These are phyloP conservation scores for Orbilia brochopaga DNA, from an alignment of 2,329 filamentous ascomycete genomes.

Conservation along the genomic window DNA sequence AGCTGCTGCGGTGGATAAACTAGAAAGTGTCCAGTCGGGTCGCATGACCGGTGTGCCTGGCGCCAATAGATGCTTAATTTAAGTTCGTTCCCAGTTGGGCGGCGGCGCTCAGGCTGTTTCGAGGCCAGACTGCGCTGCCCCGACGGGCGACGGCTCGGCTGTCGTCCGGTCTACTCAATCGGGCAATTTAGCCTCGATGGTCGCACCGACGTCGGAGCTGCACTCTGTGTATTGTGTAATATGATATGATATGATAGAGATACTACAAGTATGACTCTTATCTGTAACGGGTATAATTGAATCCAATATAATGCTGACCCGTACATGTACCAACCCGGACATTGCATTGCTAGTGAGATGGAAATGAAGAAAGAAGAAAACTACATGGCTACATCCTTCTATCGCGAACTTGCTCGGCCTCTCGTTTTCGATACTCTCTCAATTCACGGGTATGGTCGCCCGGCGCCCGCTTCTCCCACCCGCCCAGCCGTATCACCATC, in stretches of 20 bases:
- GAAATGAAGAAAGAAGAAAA: too few species aligned
- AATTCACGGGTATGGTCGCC: constrained; percentile 91
- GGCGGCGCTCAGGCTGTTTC: constrained; percentile 56
- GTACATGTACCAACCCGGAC: not conserved
- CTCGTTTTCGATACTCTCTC: constrained; percentile 78
- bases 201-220: constrained; percentile 36
- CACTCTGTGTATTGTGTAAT: not conserved
- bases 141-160: not conserved
- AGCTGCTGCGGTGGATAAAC: too few species aligned
- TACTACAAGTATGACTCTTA: too few species aligned
- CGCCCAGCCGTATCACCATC: constrained; percentile 70
- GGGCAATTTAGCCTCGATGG: not conserved
- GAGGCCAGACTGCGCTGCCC: constrained; percentile 6
- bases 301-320: not conserved
- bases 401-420: constrained; percentile 81
- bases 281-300: not conserved
- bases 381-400: constrained; percentile 61
- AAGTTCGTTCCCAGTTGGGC: constrained; percentile 64
- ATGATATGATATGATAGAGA: too few species aligned
- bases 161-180: constrained; percentile 36
- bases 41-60: too few species aligned
- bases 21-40: too few species aligned
- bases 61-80: too few species aligned
- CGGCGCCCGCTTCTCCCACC: constrained; percentile 76
- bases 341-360: too few species aligned